These are phyloP conservation scores for Malus hybrid DNA, from an alignment of 331 rosid genomes.

Conservation along the genomic window DNA sequence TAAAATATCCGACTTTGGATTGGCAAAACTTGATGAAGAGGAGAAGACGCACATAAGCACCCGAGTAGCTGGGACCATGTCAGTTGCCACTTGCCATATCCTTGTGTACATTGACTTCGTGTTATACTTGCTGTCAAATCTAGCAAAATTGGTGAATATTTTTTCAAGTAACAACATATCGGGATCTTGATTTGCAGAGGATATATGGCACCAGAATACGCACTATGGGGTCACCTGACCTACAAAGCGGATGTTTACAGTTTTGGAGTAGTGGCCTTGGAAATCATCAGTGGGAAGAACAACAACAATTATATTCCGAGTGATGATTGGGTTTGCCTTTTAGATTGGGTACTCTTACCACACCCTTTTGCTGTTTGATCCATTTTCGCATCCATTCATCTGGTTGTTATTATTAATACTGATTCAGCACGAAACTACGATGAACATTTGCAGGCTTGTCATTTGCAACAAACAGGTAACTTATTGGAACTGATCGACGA, in stretches of 20 bases:
- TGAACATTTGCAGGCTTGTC: slow-evolving; percentile 48
- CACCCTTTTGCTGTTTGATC: background rate
- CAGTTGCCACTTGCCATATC: no score
- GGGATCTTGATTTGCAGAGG: no score
- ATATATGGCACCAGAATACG: no score
- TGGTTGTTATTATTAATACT: background rate
- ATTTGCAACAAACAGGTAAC: slow-evolving; percentile 36
- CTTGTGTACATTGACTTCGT: no score
- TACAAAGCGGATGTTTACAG: slow-evolving; percentile 46
- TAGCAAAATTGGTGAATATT: no score
- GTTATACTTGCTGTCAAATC: no score
- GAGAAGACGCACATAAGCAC: no score
- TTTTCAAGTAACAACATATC: no score
- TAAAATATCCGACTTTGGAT: slow-evolving; percentile 72
- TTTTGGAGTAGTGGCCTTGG: slow-evolving; percentile 44
- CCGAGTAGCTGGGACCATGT: no score
- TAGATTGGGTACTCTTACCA: slow-evolving; percentile 30
- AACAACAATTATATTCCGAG: slow-evolving; percentile 24
- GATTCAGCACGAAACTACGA: background rate
- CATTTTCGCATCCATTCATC: background rate
- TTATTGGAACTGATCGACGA: slow-evolving; percentile 58
- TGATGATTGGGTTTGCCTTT: slow-evolving; percentile 32
- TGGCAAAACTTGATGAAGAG: slow-evolving; percentile 45
- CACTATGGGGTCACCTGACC: slow-evolving; percentile 26
- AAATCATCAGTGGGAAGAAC: slow-evolving; percentile 33